Evolutionary conservation across 305 asterid genomes (phyloP).

Genomic region (Rubia occidens): DNA sequence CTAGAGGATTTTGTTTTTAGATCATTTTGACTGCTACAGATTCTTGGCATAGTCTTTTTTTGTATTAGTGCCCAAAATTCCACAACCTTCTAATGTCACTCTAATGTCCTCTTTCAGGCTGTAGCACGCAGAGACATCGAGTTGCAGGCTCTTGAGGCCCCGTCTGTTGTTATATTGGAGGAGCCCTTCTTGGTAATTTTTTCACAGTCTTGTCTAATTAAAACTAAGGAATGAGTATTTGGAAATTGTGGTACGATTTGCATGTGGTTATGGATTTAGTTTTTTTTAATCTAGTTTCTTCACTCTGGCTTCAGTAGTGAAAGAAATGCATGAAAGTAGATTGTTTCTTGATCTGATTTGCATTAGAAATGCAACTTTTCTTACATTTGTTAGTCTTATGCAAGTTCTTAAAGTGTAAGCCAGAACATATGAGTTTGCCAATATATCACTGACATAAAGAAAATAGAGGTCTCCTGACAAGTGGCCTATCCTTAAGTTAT

Average conservation of each 20-base stretch:
- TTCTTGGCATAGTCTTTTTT: neutral
- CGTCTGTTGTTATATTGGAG: constrained; percentile 62
- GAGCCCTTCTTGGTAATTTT: constrained; percentile 71
- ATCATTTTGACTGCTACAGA: neutral
- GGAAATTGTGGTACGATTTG: neutral
- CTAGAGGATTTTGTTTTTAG: neutral
- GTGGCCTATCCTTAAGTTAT: no score
- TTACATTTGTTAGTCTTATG: neutral
- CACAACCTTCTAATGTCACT: constrained; percentile 10
- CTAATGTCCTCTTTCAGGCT: constrained; percentile 48
- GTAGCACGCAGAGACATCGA: constrained; percentile 69
- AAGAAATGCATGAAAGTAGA: neutral
- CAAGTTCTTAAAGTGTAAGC: neutral
- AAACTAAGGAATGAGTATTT: neutral
- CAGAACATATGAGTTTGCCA: neutral
- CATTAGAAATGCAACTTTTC: neutral
- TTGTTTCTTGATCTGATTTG: neutral
- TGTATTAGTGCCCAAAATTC: neutral
- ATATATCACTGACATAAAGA: neutral
- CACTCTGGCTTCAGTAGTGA: constrained; percentile 3
- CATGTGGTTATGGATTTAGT: neutral
- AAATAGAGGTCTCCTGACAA: no score
- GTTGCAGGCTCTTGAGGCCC: constrained; percentile 59
- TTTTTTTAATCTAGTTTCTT: neutral
- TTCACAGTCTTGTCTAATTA: neutral